Evolutionary conservation across 2,329 filamentous ascomycete species (phyloP).

Genomic region (Alternaria incomplexa): DNA sequence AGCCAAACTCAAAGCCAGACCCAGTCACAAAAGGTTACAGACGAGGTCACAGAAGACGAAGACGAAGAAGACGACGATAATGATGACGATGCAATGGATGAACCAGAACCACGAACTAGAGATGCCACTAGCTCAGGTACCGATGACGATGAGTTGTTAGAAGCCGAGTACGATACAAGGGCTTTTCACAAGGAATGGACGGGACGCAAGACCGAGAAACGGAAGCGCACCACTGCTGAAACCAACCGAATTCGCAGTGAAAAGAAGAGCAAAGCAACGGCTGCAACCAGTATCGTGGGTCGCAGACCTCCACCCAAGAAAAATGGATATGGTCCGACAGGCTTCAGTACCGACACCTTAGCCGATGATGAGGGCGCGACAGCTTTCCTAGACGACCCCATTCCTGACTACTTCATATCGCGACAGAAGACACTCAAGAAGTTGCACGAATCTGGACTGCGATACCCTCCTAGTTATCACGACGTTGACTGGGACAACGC

Average conservation of each 20-base stretch:
- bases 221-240: constrained; percentile 58
- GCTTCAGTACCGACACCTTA: constrained; percentile 29
- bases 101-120: neutral
- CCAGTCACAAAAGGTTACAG: constrained; percentile 25
- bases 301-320: constrained; percentile 36
- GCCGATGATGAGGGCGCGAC: constrained; percentile 55
- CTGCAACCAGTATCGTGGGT: constrained; percentile 51
- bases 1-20: constrained; percentile 31
- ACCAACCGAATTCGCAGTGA: constrained; percentile 57
- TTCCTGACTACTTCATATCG: constrained; percentile 53
- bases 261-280: constrained; percentile 54
- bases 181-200: constrained; percentile 69
- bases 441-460: constrained; percentile 72
- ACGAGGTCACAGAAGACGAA: neutral
- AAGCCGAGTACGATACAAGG: constrained; percentile 60
- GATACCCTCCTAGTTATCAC: constrained; percentile 77
- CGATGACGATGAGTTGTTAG: constrained; percentile 40
- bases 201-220: constrained; percentile 61
- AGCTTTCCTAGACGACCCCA: constrained; percentile 65
- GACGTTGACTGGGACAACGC: constrained; percentile 71
- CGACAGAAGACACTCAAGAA: constrained; percentile 72
- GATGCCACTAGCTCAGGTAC: constrained; percentile 7
- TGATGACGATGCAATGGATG: neutral
- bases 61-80: constrained; percentile 11
- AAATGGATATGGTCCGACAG: constrained; percentile 6